phyloP scores from a whole-genome alignment of 352 stramenopile genomes.

The Lagenidium sp. region DNA sequence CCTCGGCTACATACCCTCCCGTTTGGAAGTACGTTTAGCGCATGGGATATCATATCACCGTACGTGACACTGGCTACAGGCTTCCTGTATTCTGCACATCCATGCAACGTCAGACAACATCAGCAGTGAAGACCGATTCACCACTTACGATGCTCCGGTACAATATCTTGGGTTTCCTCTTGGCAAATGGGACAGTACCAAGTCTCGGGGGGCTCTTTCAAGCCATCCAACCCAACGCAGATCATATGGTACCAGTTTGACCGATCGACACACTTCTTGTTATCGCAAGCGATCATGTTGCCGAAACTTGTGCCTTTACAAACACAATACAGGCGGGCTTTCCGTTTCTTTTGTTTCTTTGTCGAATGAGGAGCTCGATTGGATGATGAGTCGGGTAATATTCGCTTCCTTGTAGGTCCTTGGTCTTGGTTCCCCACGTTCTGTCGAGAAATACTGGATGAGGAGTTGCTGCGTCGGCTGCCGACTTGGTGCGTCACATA shows the following conservation, averaged over 20 bases:
- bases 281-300: slow-evolving; percentile 82
- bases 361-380: no score
- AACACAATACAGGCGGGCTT: slow-evolving; percentile 60
- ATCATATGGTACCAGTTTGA: slow-evolving; percentile 83
- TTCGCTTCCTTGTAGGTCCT: no score
- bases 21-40: slow-evolving; percentile 44
- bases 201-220: slow-evolving; percentile 45
- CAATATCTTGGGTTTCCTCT: slow-evolving; percentile 33
- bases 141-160: slow-evolving; percentile 62
- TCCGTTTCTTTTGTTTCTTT: slow-evolving; percentile 60
- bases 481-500: no score
- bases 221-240: slow-evolving; percentile 50
- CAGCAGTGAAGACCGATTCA: background rate
- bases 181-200: slow-evolving; percentile 68
- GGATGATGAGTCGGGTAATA: no score
- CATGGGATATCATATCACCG: slow-evolving; percentile 85
- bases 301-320: slow-evolving; percentile 67
- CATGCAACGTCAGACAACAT: background rate
- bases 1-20: slow-evolving; percentile 57
- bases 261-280: slow-evolving; percentile 65
- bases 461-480: no score
- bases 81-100: slow-evolving; percentile 72
- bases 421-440: no score
- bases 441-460: no score
- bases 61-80: slow-evolving; percentile 77